Evolutionary conservation across 305 asterid genomes (phyloP), one percentile per base, ranked within the genome.

Genomic region (Fraxinus floribunda): DNA sequence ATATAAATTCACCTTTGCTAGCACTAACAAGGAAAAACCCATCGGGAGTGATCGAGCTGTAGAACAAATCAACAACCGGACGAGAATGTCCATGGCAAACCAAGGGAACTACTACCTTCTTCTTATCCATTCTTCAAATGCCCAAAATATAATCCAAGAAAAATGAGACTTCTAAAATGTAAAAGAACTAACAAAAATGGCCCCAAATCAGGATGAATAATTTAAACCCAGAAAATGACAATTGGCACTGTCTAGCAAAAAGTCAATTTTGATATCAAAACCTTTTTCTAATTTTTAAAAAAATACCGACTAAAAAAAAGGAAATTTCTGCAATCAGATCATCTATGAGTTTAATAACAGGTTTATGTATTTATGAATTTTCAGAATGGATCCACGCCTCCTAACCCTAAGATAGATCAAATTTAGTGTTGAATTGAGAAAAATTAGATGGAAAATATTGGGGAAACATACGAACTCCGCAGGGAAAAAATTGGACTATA

Each of bases 1-100:
- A 24, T 77, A 77, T 35, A 24, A 49, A 6, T 41, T 73, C 75
- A 86, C 90, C 90, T 66, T 88, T 88, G 85, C 90, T 88, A 41
- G 90, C 90, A 82, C 90, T 88, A 11, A 88, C 86, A 83, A 88
- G 89, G 84, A 88, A 88, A 72, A 84, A 83, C 32, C 90, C 90
- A 86, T 86, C 90, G 4, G 89, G 88, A 7, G 89, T 88, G 30
- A 84, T 82, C 5, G 90, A 89, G 73, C 90, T 86, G 55, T 88
- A 88, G 83, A 82, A 88, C 85, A 88, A 74, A 82, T 88, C 90
- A 80, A 88, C 90, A 6, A 88, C 90, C 0, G 90, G 90, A 3
- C 88, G 86, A 0, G 90, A 88, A 84, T 88, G 91, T 7, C 91
- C 91, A 80, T 88, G 89, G 80, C 89, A 86, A 20, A 88, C 85